Conservation (phyloP, 2,329 filamentous ascomycete genomes). For the Colletotrichum liaoningense region DNA sequence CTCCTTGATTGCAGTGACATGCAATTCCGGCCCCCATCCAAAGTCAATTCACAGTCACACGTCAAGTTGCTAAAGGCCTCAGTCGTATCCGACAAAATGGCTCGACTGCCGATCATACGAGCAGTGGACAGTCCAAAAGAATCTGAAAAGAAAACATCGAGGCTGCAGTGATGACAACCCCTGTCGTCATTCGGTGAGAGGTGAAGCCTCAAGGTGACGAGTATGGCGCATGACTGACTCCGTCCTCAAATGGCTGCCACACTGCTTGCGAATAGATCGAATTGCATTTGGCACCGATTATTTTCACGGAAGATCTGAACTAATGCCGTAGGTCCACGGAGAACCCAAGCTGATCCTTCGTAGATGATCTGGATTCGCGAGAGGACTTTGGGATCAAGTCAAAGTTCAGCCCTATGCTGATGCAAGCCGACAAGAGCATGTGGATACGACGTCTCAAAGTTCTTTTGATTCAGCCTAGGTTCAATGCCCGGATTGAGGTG, state of each 20-base stretch:
- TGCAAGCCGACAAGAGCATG: constrained; percentile 1
- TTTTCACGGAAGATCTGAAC: background rate
- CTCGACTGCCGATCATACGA: background rate
- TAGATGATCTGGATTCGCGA: background rate
- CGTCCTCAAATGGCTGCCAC: background rate
- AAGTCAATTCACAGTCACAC: background rate
- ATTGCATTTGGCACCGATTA: background rate
- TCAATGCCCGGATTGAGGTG: background rate
- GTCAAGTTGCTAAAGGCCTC: background rate
- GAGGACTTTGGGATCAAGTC: constrained; percentile 1
- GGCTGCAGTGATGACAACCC: background rate
- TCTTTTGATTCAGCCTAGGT: background rate
- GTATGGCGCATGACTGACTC: background rate
- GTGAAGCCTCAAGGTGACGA: background rate
- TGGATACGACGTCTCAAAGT: background rate
- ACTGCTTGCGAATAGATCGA: background rate
- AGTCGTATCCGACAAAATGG: background rate
- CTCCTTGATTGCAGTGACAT: background rate
- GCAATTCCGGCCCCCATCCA: background rate
- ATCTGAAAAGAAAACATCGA: background rate
- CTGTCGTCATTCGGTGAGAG: background rate
- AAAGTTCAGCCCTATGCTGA: constrained; percentile 27
- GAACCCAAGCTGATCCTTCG: background rate
- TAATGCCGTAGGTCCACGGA: background rate
- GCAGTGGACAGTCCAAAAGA: background rate